phyloP scores from a whole-genome alignment of 345 rosid species.

The Chamaenerion angustifolium region DNA sequence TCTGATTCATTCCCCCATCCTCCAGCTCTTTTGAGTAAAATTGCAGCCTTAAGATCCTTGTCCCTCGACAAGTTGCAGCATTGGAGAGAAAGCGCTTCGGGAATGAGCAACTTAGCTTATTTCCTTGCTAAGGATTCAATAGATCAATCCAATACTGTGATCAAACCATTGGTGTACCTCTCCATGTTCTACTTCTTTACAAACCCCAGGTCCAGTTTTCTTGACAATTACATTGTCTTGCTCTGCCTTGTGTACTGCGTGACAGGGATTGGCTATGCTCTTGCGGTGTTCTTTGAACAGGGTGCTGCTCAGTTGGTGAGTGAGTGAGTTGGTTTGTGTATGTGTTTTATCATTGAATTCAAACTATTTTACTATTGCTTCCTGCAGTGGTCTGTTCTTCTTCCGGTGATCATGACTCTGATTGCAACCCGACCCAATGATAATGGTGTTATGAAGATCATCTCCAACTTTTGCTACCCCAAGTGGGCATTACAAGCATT shows the following conservation, averaged over 20 bases:
- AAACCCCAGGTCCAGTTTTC: slow-evolving; percentile 70
- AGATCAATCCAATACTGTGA: slow-evolving; percentile 61
- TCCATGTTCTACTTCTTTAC: slow-evolving; percentile 89
- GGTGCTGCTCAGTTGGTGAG: slow-evolving; percentile 93
- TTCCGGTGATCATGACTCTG: slow-evolving; percentile 90
- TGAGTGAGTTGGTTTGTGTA: background rate
- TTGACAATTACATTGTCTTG: slow-evolving; percentile 65
- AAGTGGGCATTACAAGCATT: slow-evolving; percentile 87
- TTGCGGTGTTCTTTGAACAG: slow-evolving; percentile 73
- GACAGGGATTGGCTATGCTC: slow-evolving; percentile 74
- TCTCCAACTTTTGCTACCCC: slow-evolving; percentile 60
- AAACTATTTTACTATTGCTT: too few species aligned
- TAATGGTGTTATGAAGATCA: slow-evolving; percentile 20
- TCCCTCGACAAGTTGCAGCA: slow-evolving; percentile 79
- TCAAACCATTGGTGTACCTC: slow-evolving; percentile 83
- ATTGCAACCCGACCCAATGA: slow-evolving; percentile 39
- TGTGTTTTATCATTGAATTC: too few species aligned
- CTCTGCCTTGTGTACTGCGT: slow-evolving; percentile 90
- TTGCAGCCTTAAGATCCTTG: slow-evolving; percentile 81
- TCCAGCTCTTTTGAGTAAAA: slow-evolving; percentile 87
- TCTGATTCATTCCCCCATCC: background rate
- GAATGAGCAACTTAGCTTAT: slow-evolving; percentile 86
- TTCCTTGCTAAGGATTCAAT: slow-evolving; percentile 88
- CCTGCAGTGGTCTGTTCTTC: slow-evolving; percentile 83
- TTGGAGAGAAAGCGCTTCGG: slow-evolving; percentile 92